phyloP scores from a whole-genome alignment of 768 basidiomycete species.

The Pulveroboletus ravenelii region DNA sequence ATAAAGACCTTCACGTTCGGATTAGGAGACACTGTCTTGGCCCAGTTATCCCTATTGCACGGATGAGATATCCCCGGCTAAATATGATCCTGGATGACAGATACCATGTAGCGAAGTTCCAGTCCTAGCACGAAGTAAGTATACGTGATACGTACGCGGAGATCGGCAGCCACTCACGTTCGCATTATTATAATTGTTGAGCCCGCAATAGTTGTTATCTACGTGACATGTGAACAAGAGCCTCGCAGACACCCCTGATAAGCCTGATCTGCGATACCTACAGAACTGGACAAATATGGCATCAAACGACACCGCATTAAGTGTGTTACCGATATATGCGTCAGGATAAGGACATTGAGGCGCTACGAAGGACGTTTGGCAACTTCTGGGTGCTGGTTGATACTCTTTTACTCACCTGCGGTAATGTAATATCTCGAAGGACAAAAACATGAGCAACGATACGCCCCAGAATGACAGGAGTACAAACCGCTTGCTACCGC shows the following conservation, averaged over 20 bases:
- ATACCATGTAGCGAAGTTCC: slow-evolving; percentile 43
- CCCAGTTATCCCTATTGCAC: slow-evolving; percentile 44
- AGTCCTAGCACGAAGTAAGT: slow-evolving; percentile 35
- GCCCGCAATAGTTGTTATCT: slow-evolving; percentile 49
- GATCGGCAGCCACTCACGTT: slow-evolving; percentile 24
- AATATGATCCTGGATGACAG: neutral
- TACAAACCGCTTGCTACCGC: slow-evolving; percentile 25
- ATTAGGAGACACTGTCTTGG: slow-evolving; percentile 41
- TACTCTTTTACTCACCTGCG: slow-evolving; percentile 23
- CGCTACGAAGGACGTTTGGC: slow-evolving; percentile 12
- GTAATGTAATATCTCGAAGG: slow-evolving; percentile 39
- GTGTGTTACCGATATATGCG: slow-evolving; percentile 37
- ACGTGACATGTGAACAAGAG: neutral
- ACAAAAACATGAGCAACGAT: slow-evolving; percentile 2
- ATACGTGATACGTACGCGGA: neutral
- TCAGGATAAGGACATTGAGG: slow-evolving; percentile 49
- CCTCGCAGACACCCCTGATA: no score
- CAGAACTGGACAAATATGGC: slow-evolving; percentile 52
- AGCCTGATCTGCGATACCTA: neutral
- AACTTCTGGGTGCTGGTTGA: neutral
- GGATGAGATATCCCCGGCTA: neutral
- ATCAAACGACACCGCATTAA: slow-evolving; percentile 43
- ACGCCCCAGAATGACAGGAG: neutral
- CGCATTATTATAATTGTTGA: slow-evolving; percentile 41
- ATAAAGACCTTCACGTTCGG: slow-evolving; percentile 45